phyloP scores from a whole-genome alignment of 495 filamentous ascomycete genomes.

The Neurospora tetraspora region DNA sequence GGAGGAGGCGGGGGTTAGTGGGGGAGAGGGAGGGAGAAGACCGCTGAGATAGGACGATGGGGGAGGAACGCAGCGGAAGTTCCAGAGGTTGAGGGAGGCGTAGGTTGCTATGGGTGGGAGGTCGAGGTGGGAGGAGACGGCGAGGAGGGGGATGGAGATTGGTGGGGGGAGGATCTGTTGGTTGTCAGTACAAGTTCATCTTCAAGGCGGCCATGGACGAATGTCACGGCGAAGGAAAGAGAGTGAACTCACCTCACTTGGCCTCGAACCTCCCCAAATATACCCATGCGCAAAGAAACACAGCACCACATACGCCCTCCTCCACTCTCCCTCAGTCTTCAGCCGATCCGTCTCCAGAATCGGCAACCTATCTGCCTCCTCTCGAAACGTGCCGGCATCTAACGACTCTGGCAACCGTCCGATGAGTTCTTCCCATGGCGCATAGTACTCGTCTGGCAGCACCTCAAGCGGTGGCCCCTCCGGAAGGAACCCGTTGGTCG shows the following conservation, averaged over 20 bases:
- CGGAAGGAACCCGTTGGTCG: conserved; percentile 65
- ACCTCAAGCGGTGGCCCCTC: conserved; percentile 53
- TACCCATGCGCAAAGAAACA: conserved; percentile 78
- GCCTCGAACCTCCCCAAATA: conserved; percentile 50
- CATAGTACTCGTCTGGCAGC: conserved; percentile 68
- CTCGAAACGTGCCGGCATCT: conserved; percentile 53
- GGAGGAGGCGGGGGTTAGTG: not conserved
- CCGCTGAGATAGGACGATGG: conserved; percentile 27
- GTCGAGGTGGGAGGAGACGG: conserved; percentile 64
- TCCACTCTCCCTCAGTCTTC: conserved; percentile 62
- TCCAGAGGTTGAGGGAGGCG: conserved; percentile 82
- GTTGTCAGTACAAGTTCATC: not conserved
- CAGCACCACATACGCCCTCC: conserved; percentile 73
- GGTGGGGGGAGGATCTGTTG: conserved; percentile 54
- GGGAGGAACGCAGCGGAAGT: conserved; percentile 46
- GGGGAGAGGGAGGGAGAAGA: conserved; percentile 20
- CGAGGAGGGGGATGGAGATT: conserved; percentile 69
- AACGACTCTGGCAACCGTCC: conserved; percentile 58
- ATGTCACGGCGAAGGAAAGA: not conserved
- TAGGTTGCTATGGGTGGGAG: conserved; percentile 88
- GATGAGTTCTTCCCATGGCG: conserved; percentile 66
- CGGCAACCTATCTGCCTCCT: conserved; percentile 57
- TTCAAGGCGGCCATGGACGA: too few relatives aligned
- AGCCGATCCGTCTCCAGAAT: conserved; percentile 57
- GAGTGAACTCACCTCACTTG: conserved; percentile 19